Evolutionary conservation across 306 rosid genomes (phyloP), one percentile per base, ranked within the genome.

Genomic region (Trichosanthes truncata): DNA sequence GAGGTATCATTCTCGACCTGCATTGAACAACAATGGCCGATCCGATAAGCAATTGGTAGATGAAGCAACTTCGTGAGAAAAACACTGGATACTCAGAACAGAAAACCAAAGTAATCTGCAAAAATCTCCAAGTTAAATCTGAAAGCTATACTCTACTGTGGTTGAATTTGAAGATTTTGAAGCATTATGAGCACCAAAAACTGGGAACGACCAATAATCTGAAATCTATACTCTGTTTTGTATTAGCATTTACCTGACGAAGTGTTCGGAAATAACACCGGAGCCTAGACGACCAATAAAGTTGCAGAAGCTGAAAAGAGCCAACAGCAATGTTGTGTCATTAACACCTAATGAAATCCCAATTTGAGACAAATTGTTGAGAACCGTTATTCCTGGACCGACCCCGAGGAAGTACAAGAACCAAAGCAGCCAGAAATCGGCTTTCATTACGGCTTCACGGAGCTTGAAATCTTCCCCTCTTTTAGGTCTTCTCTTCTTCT

Each of bases 401-500:
- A 86, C 93, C 48, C 91, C 97, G 13, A 94, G 82, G 83, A 91
- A 92, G 79, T 86, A 92, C 68, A 84, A 76, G 87, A 88, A 79
- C 96, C 97, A 92, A 77, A 90, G 93, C 80, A 94, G 88, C 98
- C 98, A 94, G 80, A 94, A 94, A 84, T 94, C 98, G 52, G 96
- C 96, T 87, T 92, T 94, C 80, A 90, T n/a, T 9, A 94, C 23
- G 21, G 89, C 97, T 81, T 94, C 93, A 5, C 56, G 78, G 61
- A 92, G 62, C 85, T 80, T 88, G 87, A 94, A 94, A 89, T 94
- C 98, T 80, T 94, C 98, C 33, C 98, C 97, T 68, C 98, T 85
- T 76, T 80, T 92, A 60, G 98, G 96, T 62, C 87, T 89, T 82
- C 85, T 89, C 84, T 84, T 94, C 88, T 83, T 86, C 85, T 86